Base-by-base conservation (phyloP, 768 basidiomycete genomes). In the Boletus coccyginus region DNA sequence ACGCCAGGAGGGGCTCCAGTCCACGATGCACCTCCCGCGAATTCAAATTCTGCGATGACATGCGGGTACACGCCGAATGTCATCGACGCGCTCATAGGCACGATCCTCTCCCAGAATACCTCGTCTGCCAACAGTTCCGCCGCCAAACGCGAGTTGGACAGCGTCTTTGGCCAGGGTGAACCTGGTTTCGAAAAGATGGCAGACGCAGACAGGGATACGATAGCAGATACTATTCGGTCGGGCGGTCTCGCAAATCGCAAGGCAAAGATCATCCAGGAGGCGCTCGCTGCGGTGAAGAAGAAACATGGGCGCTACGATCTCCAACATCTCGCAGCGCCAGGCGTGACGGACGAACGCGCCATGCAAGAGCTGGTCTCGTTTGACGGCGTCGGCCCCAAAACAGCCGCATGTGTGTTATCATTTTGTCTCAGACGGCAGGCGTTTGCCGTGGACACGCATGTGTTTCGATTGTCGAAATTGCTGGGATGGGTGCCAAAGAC, bases 361-460 rank as follows among this genome's bases (percentile, higher is more conserved):
- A 85, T 84, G 83, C 67, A 74, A 58, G 83, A 81, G 58, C 75
- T 86, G 29, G 77, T 83, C 14, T 77, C 81, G 5, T 81, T 81
- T 53, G 68, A 77, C 32, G 84, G 84, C 1, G 83, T 86, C 11
- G 83, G 84, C 2, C 84, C 82, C 1, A 85, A 85, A 68, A 85
- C 83, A 1, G 84, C 83, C 2, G 81, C 84, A 1, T 86, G 84
- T 56, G 84, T 86, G 0, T 67, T 85, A 13, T 73, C 84, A 24
- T 84, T 86, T 65, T 83, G 82, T 59, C 72, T 86, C 8, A 82
- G 79, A 6, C 73, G 84, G n/a, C 74, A 81, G 44, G 80, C 81
- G 0, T 85, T 86, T 53, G 82, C 85, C 1, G 85, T 86, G 47
- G 84, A 86, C 57, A 86, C 85, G 9, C 84, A 85, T 57, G 79